These are phyloP conservation scores for Komagataella pastoris DNA, from an alignment of 805 yeast species.

Conservation along the genomic window DNA sequence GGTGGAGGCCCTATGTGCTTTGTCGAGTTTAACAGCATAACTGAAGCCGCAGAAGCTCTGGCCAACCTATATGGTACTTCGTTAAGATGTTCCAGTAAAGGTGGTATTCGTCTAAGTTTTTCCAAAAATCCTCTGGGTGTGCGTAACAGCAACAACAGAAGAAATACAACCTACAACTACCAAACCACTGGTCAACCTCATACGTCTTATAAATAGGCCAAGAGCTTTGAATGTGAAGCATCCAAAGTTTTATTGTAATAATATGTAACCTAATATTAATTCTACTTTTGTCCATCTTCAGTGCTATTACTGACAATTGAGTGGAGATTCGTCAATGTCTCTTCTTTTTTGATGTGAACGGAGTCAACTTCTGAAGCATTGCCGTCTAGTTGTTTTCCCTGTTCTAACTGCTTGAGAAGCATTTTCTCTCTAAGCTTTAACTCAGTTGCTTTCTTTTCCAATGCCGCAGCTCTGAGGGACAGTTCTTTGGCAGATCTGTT, in stretches of 20 bases:
- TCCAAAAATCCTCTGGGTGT: conserved; percentile 97
- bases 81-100: conserved; percentile 60
- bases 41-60: conserved; percentile 83
- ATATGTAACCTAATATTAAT: not conserved
- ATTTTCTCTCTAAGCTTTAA: conserved; percentile 53
- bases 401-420: not conserved
- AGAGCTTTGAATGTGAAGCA: not conserved
- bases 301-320: conserved; percentile 21
- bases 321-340: conserved; percentile 40
- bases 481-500: conserved; percentile 65
- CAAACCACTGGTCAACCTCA: not conserved
- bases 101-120: conserved; percentile 88
- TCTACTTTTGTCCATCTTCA: conserved; percentile 1
- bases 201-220: not conserved
- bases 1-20: conserved; percentile 90
- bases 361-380: not conserved
- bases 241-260: not conserved
- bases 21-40: conserved; percentile 95
- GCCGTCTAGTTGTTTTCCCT: not conserved
- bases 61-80: conserved; percentile 92
- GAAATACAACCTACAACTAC: not conserved
- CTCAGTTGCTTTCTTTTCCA: conserved; percentile 64
- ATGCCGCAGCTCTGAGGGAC: conserved; percentile 58
- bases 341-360: conserved; percentile 28
- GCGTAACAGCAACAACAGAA: conserved; percentile 34